Base-by-base conservation (phyloP, 352 stramenopile species). In the Phytophthora capsici region DNA sequence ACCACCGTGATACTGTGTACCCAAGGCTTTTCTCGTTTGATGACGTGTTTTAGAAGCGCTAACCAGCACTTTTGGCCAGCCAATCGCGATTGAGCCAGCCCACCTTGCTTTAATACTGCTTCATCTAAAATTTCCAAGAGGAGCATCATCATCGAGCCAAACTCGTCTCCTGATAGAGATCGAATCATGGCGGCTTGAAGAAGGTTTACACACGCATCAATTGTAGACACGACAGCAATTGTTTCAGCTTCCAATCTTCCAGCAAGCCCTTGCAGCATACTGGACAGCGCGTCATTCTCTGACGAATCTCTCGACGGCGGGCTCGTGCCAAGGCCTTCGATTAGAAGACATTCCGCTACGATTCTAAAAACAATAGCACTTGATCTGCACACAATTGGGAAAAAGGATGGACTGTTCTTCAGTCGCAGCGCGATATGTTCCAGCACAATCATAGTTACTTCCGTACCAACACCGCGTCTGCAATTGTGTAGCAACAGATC, bases 31-130 rank as follows among this genome's bases (percentile, higher is more conserved):
- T 81, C 76, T 23, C 57, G 69, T 32, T 89, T 76, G 10, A 93
- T 61, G 8, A 88, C 61, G 23, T 78, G 63, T 1, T 84, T 69
- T n/a, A 93, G 17, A 9, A 94, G 57, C 4, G 71, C 58, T 10
- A 94, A 67, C 86, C 86, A 94, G 47, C 66, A 86, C 20, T 79
- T 84, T 41, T 89, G 84, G 0, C 71, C 78, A 60, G 75, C 61
- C 0, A 64, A 37, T 1, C 57, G 55, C 12, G 59, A 50, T 10
- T 56, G 50, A 3, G 44, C 12, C 9, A 43, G 19, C 14, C 20
- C 40, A 8, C 17, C 36, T 47, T 55, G n/a, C 25, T 51, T 62
- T 20, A 32, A 76, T 65, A 5, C 57, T 52, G n/a, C n/a, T 23
- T 86, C 67, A 26, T 86, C 80, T 4, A 90, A 66, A 9, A 66